phyloP scores from a whole-genome alignment of 495 filamentous ascomycete genomes.

The Penicillium alfredii region DNA sequence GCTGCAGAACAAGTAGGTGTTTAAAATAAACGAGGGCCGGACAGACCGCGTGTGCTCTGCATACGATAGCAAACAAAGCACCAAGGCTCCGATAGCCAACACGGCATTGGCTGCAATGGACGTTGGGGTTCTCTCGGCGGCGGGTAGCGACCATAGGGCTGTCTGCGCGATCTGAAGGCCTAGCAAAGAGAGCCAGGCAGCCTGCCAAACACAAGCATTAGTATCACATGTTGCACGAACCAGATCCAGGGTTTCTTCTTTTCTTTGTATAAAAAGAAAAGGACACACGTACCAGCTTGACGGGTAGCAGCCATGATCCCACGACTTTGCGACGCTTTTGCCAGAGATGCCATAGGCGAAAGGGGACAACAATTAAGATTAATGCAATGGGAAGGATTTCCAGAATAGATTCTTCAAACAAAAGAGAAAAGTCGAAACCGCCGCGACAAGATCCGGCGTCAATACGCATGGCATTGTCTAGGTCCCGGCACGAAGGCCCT shows the following conservation, averaged over 20 bases:
- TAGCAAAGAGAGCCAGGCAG: constrained; percentile 34
- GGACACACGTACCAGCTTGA: constrained; percentile 47
- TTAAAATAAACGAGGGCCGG: constrained; percentile 55
- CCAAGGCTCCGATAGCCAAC: constrained; percentile 32
- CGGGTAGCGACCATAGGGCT: constrained; percentile 41
- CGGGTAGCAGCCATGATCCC: constrained; percentile 26
- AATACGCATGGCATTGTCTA: constrained; percentile 41
- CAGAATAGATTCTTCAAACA: constrained; percentile 54
- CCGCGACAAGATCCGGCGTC: constrained; percentile 40
- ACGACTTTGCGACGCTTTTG: constrained; percentile 43
- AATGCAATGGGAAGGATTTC: constrained; percentile 44
- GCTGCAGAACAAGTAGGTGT: constrained; percentile 54
- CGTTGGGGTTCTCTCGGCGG: constrained; percentile 26
- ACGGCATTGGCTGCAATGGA: constrained; percentile 46
- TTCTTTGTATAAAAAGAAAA: too few species aligned
- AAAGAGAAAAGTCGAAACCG: constrained; percentile 56
- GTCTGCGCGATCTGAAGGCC: constrained; percentile 43
- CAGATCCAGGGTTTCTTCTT: too few species aligned
- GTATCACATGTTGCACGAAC: too few species aligned
- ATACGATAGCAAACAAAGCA: constrained; percentile 45
- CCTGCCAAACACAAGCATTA: constrained; percentile 19
- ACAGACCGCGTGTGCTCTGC: constrained; percentile 51
- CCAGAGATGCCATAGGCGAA: constrained; percentile 41
- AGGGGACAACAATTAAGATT: constrained; percentile 42
- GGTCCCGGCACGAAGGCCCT: constrained; percentile 24